Conservation (phyloP, 176 grass and related monocot genomes). For the Puya raimondii region DNA sequence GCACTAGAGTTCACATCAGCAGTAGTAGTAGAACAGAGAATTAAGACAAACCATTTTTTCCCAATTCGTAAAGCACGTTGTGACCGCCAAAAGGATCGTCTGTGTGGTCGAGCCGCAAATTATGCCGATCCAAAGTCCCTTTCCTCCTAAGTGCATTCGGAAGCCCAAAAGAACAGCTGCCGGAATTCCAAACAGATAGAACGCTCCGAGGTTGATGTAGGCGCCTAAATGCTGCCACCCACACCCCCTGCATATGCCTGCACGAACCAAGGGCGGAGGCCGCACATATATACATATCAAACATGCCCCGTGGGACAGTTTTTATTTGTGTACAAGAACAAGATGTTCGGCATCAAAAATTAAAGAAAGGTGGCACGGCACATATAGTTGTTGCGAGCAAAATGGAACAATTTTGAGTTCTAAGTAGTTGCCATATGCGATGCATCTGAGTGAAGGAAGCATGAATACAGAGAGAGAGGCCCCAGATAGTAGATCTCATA, state of each 20-base stretch:
- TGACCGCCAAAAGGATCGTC: conserved; percentile 38
- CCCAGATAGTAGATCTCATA: too few relatives aligned
- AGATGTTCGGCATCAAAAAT: too few relatives aligned
- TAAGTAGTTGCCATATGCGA: too few relatives aligned
- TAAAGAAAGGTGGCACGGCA: too few relatives aligned
- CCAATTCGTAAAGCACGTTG: conserved; percentile 73
- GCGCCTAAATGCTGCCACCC: conserved; percentile 88
- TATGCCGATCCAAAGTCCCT: conserved; percentile 78
- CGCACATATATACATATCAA: background rate
- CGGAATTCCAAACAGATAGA: conserved; percentile 82
- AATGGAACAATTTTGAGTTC: too few relatives aligned
- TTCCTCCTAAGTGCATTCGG: conserved; percentile 47
- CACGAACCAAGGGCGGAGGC: background rate
- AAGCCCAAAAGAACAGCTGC: conserved; percentile 51
- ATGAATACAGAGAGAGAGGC: too few relatives aligned
- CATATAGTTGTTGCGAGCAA: too few relatives aligned
- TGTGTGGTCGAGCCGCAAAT: conserved; percentile 59
- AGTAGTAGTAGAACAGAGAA: background rate
- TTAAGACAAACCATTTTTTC: conserved; percentile 51
- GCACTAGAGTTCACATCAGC: background rate
- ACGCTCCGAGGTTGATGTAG: conserved; percentile 69
- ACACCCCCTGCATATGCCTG: conserved; percentile 70
- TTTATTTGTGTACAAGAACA: background rate
- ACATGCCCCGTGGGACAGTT: too few relatives aligned
- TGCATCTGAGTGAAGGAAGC: too few relatives aligned